A percentile compares a stretch with the other conserved stretches of the same genome.
These are phyloP conservation scores for Drosera capensis DNA, from an alignment of 148 eudicot genomes.

Conservation along the genomic window DNA sequence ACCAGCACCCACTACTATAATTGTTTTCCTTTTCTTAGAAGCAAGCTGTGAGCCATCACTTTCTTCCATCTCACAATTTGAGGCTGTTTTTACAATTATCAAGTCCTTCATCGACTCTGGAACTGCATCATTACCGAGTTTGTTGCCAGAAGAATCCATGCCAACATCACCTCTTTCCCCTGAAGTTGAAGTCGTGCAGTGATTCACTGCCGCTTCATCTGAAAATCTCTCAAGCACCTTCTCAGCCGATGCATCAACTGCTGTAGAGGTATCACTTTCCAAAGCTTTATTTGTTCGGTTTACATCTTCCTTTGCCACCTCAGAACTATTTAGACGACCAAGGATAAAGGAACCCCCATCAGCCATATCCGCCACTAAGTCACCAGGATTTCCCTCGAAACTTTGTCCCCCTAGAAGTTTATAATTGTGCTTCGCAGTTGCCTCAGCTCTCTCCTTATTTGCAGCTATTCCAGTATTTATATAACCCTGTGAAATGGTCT, in stretches of 20 bases:
- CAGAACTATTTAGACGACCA: constrained; percentile 38
- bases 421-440: constrained; percentile 29
- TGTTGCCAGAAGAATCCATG: constrained; percentile 13
- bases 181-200: constrained; percentile 10
- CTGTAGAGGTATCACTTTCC: constrained; percentile 12
- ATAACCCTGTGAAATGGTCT: constrained; percentile 65
- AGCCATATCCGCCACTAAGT: constrained; percentile 41
- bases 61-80: constrained; percentile 13
- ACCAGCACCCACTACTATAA: constrained; percentile 90
- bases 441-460: constrained; percentile 42
- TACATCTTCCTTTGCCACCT: constrained; percentile 18
- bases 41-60: constrained; percentile 15
- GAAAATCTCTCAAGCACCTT: constrained; percentile 18
- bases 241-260: constrained; percentile 17
- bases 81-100: constrained; percentile 7
- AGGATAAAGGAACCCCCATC: constrained; percentile 76
- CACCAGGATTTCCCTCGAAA: constrained; percentile 33
- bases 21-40: constrained; percentile 32
- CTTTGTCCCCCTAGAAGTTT: constrained; percentile 50
- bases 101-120: constrained; percentile 7
- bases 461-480: constrained; percentile 87
- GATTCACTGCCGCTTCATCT: constrained; percentile 16
- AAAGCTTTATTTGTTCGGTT: constrained; percentile 13
- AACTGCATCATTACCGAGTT: constrained; percentile 17
- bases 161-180: constrained; percentile 9